Percentiles rank a stretch among this genome's conserved stretches.
Evolutionary conservation across 1,139 yeast genomes (phyloP).

Genomic region (Suhomyces choctaworum): DNA sequence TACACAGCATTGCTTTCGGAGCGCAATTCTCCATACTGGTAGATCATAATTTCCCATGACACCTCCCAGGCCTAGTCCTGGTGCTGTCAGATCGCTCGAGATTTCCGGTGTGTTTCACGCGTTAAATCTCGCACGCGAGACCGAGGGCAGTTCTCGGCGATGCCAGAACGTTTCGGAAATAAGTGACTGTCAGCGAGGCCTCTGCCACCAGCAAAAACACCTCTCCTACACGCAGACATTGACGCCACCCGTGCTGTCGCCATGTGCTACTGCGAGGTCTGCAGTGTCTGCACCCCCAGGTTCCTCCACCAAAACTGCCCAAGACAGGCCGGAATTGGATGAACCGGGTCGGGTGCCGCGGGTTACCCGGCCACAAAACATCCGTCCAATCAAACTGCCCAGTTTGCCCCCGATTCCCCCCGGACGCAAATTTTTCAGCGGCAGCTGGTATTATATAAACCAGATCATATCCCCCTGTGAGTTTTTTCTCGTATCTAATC

Average conservation of each 20-base stretch:
- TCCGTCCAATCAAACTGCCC: constrained; percentile 9
- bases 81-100: too few relatives aligned
- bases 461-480: constrained; percentile 9
- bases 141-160: not conserved
- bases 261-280: too few relatives aligned
- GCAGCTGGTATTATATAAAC: constrained; percentile 10
- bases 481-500: constrained; percentile 10
- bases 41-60: too few relatives aligned
- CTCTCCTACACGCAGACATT: too few relatives aligned
- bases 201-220: too few relatives aligned
- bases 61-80: too few relatives aligned
- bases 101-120: constrained; percentile 1
- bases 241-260: too few relatives aligned
- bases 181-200: too few relatives aligned
- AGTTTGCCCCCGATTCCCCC: constrained; percentile 14
- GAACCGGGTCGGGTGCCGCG: constrained; percentile 5
- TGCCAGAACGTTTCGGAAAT: too few relatives aligned
- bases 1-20: too few relatives aligned
- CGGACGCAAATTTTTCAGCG: constrained; percentile 14
- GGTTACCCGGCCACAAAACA: constrained; percentile 11
- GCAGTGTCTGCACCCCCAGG: too few relatives aligned
- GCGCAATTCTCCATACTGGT: too few relatives aligned
- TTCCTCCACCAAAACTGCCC: not conserved
- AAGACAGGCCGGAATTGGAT: not conserved
- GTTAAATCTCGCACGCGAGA: constrained; percentile 4